Evolutionary conservation across 257 asterid species (phyloP).

Genomic region (Primulina tabacum): DNA sequence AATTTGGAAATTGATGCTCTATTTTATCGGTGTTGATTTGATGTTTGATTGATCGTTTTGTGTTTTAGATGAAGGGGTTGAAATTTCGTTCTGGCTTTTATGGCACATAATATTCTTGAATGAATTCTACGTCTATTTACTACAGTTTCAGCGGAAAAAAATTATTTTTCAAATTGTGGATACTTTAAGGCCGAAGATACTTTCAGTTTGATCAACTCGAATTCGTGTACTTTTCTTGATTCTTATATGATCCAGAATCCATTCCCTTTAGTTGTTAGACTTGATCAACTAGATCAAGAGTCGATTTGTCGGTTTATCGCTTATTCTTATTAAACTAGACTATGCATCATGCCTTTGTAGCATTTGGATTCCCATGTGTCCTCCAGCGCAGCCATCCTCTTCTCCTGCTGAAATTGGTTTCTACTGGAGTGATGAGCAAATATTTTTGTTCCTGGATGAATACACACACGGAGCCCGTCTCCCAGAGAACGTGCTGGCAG

Average conservation of each 20-base stretch:
- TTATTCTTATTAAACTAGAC: constrained; percentile 21
- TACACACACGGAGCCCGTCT: constrained; percentile 37
- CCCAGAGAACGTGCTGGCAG: constrained; percentile 45
- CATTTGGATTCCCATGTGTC: constrained; percentile 44
- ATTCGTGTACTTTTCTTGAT: constrained; percentile 2
- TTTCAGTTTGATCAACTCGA: neutral
- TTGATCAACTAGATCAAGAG: constrained; percentile 2
- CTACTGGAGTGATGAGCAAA: constrained; percentile 43
- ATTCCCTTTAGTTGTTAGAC: neutral
- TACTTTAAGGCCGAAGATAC: neutral
- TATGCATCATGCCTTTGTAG: constrained; percentile 12
- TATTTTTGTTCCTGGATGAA: constrained; percentile 32
- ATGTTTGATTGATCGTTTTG: neutral
- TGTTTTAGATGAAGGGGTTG: neutral
- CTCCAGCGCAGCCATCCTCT: constrained; percentile 29
- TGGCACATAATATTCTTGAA: neutral
- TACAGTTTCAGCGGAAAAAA: neutral
- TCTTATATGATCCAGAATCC: neutral
- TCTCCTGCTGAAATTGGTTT: constrained; percentile 28
- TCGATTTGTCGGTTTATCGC: constrained; percentile 5
- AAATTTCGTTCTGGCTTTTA: neutral
- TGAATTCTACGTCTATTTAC: neutral
- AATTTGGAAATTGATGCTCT: neutral
- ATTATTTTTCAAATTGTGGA: too few relatives aligned
- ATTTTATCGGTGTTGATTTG: neutral